A percentile compares a stretch with the other conserved stretches of the same genome.
Conservation (phyloP, 2,329 filamentous ascomycete genomes). For the Fusarium paranaense region DNA sequence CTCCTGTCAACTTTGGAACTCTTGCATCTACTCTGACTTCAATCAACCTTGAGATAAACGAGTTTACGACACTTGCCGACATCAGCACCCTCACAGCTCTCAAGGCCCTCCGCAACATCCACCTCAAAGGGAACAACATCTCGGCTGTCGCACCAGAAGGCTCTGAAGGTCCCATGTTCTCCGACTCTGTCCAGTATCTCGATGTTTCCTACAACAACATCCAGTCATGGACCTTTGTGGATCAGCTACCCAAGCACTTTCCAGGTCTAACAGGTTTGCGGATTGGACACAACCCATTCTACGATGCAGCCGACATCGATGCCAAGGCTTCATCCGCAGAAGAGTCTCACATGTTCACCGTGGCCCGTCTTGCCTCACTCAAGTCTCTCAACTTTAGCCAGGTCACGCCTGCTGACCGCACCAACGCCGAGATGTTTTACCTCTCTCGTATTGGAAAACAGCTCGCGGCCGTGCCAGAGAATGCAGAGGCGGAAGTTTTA, state of each 20-base stretch:
- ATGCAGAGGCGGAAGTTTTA: conserved; percentile 66
- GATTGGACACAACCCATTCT: conserved; percentile 88
- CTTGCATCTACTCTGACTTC: conserved; percentile 68
- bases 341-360: conserved; percentile 88
- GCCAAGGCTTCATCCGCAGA: conserved; percentile 69
- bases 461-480: conserved; percentile 69
- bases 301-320: conserved; percentile 61
- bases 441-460: conserved; percentile 85
- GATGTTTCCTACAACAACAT: conserved; percentile 81
- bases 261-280: conserved; percentile 81
- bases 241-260: conserved; percentile 74
- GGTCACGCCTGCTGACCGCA: conserved; percentile 79
- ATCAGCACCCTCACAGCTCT: conserved; percentile 66
- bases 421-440: conserved; percentile 94
- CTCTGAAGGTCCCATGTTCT: conserved; percentile 59
- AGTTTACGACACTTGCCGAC: conserved; percentile 70
- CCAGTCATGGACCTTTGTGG: conserved; percentile 78
- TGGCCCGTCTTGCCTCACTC: conserved; percentile 78
- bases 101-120: conserved; percentile 65
- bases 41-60: conserved; percentile 79
- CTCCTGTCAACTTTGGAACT: conserved; percentile 50
- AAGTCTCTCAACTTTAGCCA: conserved; percentile 78
- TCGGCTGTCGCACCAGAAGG: conserved; percentile 51
- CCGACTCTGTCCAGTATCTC: conserved; percentile 69
- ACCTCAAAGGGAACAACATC: conserved; percentile 85